Base-by-base conservation (phyloP, 805 yeast species). In the Lipomyces sp. region DNA sequence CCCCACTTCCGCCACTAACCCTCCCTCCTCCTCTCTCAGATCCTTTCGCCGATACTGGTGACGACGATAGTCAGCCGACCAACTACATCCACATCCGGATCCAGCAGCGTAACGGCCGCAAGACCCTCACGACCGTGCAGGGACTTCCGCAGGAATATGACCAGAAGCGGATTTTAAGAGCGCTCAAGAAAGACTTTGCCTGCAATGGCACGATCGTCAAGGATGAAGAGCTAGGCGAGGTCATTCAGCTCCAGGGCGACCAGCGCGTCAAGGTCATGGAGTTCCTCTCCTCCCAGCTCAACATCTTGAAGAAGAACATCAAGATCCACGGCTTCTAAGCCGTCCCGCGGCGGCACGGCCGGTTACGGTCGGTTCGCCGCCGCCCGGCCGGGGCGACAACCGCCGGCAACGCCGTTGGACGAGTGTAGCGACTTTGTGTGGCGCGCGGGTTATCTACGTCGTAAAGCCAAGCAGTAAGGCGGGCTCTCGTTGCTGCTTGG, bases 1-100 rank as follows among this genome's bases (percentile, higher is more conserved):
- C 11, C 10, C 16, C 41, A 8, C 22, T 6, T 43, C 14, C 26
- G 13, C 36, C 26, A 38, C 41, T 38, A 26, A 5, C 43, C 26
- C 13, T 23, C 22, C 33, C 14, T 18, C 23, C 29, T 1, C 34
- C 16, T 14, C 14, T 11, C 14, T 10, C 40, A 55, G 96, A 91
- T 76, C 98, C 98, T 59, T 91, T 91, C 83, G 97, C 98, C 83
- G 98, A 91, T 74, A 90, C 97, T 75, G 98, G 97, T 79, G 98
- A 91, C 81, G 95, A 93, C 76, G 96, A 91, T 73, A 65, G 95
- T 64, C 91, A 91, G 75, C 86, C 95, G 68, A 82, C 95, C 54
- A 89, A 87, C 78, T 88, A 90, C 76, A 87, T 91, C 73, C 98
- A 61, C 45, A 73, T 91, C 72, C 95, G 98, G 80, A 91, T 95